Base-by-base conservation (phyloP, 768 basidiomycete genomes). In the Lepiota venenata region DNA sequence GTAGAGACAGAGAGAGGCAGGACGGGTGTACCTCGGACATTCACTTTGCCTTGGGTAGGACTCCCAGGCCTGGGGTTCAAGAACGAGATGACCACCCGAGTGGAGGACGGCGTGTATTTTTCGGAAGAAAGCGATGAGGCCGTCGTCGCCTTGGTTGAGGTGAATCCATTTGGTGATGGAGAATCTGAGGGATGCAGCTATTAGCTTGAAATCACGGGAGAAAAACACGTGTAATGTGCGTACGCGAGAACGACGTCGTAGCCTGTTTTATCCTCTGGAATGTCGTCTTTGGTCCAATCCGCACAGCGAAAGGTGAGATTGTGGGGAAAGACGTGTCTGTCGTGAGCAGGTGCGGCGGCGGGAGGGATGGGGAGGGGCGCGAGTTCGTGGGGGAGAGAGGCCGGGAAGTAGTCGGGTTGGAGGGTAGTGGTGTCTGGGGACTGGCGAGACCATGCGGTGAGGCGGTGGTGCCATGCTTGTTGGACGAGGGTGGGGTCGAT, bases 141-240 rank as follows among this genome's bases (percentile, higher is more conserved):
- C 93, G 0, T 79, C 79, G 62, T 97, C 93, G 9, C 88, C 87
- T 10, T 75, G 74, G 59, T 93, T 85, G 9, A 96, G 73, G 67
- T 96, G 93, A 27, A 95, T 91, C 93, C 93, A 96, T 69, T 94
- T 96, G 0, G 92, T 83, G 41, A 95, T 70, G 0, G 93, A 95
- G 60, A 96, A 84, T 1, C 91, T 93, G 2, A 29, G 11, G 20
- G 18, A 37, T 55, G 44, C 25, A 25, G 25, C 9, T 32, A 11
- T 37, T n/a, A 47, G 37, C 25, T 27, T 41, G 27, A 32, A 11
- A 10, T 10, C 25, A 11, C 25, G 7, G 40, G n/a, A n/a, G n/a
- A n/a, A 18, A 32, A 11, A 11, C 8, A 32, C 32, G 32, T 11
- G 25, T 39, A 47, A 56, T 10, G 20, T 16, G 69, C 87, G 58